Base-by-base conservation (phyloP, 176 grass and related monocot species). In the Ensete glaucum region DNA sequence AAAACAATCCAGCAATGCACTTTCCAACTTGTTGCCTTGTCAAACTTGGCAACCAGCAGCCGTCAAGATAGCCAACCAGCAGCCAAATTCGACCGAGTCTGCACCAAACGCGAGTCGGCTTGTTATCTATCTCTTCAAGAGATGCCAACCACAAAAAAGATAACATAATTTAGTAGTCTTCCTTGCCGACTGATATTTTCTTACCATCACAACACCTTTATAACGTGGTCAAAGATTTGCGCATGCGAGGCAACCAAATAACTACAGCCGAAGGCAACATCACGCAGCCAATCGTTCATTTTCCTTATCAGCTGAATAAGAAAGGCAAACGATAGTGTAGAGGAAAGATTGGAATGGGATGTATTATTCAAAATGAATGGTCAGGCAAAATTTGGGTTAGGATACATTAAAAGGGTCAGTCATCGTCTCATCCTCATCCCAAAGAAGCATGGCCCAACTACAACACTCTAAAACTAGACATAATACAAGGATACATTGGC, bases 341-440 rank as follows among this genome's bases (percentile, higher is more conserved):
- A 60, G 1, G 19, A 50, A 50, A 20, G 1, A 12, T 22, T 34
- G n/a, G 64, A 12, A 67, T 67, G 14, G 26, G 64, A 16, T 29
- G 13, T 11, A 3, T 34, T 57, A 85, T 29, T 65, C 74, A 58
- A 81, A 72, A 43, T 34, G 34, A 68, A 50, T 64, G 67, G 55
- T 72, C 59, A 80, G 54, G 54, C 68, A 72, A 72, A 73, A 24
- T 53, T 76, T 72, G 21, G 49, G 27, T 57, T 49, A 7, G 2
- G 20, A 13, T 52, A 53, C 15, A 71, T 78, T 57, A 53, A 22
- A 58, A 43, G 34, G 34, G 55, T 69, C 1, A 52, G 51, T 34
- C 50, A 54, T 63, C 64, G 70, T 43, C 14, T 49, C 29, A 26
- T 52, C 77, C 69, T 80, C 79, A 11, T 50, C 68, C 62, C 53